These are phyloP conservation scores for Globisporangium canariense DNA, from an alignment of 352 stramenopile species.

Conservation along the genomic window DNA sequence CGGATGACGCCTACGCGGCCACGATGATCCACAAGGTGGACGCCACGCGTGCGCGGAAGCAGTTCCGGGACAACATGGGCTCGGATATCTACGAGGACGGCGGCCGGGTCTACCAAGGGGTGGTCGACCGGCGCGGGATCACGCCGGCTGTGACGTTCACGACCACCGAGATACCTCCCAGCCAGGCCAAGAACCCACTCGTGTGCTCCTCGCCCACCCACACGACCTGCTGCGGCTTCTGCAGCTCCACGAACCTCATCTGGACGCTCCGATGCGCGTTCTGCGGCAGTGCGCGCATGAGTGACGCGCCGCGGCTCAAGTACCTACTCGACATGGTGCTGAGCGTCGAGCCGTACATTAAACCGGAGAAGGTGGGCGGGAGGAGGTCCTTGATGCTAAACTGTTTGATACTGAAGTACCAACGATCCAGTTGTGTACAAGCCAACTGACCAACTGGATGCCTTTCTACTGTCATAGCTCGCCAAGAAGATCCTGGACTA, in stretches of 20 bases:
- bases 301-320: conserved; percentile 64
- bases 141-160: conserved; percentile 67
- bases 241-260: conserved; percentile 61
- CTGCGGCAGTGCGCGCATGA: conserved; percentile 68
- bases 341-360: conserved; percentile 63
- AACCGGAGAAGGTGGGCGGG: conserved; percentile 37
- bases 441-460: not conserved
- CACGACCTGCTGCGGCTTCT: conserved; percentile 58
- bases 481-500: conserved; percentile 73
- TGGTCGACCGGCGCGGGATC: conserved; percentile 54
- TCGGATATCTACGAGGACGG: conserved; percentile 41
- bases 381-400: not conserved
- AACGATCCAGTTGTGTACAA: not conserved
- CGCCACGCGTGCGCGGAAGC: conserved; percentile 17
- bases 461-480: conserved; percentile 27
- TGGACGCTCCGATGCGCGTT: conserved; percentile 71
- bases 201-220: conserved; percentile 14
- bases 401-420: not conserved
- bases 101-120: conserved; percentile 34
- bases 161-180: conserved; percentile 48
- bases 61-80: conserved; percentile 26
- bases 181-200: conserved; percentile 41
- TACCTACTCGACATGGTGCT: conserved; percentile 81
- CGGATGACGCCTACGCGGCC: conserved; percentile 10
- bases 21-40: conserved; percentile 17